Conservation (phyloP, 768 basidiomycete species). For the Candolleomyces aberdarensis region DNA sequence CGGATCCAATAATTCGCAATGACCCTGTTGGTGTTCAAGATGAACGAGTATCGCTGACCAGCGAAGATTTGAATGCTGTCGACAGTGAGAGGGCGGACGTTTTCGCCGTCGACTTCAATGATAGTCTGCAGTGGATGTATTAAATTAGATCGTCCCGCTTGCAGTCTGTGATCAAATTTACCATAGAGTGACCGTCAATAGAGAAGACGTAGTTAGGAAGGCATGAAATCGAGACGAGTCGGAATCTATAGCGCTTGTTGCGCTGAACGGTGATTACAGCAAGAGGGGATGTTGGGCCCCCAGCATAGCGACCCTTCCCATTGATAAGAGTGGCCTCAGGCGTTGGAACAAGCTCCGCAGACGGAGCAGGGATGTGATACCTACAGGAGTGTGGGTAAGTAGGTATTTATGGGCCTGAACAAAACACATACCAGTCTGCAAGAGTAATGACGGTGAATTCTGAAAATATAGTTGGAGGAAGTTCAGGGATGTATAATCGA, state of each 20-base stretch:
- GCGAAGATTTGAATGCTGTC: slow-evolving; percentile 38
- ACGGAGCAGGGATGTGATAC: slow-evolving; percentile 22
- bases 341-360: slow-evolving; percentile 8
- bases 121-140: slow-evolving; percentile 19
- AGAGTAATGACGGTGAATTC: slow-evolving; percentile 42
- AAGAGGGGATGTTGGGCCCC: slow-evolving; percentile 30
- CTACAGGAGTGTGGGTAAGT: slow-evolving; percentile 11
- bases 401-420: neutral
- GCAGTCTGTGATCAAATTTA: neutral
- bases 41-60: slow-evolving; percentile 44
- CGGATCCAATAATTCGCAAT: slow-evolving; percentile 42
- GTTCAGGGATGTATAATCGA: too few relatives aligned
- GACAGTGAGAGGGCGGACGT: slow-evolving; percentile 31
- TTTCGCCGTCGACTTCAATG: slow-evolving; percentile 42
- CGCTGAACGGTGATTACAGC: slow-evolving; percentile 36
- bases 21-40: slow-evolving; percentile 34
- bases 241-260: slow-evolving; percentile 48
- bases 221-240: slow-evolving; percentile 45
- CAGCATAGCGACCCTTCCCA: slow-evolving; percentile 38
- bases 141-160: neutral
- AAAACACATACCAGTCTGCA: slow-evolving; percentile 31
- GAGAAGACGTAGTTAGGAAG: slow-evolving; percentile 39
- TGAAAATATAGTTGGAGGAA: slow-evolving; percentile 9
- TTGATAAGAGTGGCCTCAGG: slow-evolving; percentile 41
- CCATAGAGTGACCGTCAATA: slow-evolving; percentile 34